Evolutionary conservation across 176 grass and related monocot species (phyloP).

Genomic region (Chloris gayana): DNA sequence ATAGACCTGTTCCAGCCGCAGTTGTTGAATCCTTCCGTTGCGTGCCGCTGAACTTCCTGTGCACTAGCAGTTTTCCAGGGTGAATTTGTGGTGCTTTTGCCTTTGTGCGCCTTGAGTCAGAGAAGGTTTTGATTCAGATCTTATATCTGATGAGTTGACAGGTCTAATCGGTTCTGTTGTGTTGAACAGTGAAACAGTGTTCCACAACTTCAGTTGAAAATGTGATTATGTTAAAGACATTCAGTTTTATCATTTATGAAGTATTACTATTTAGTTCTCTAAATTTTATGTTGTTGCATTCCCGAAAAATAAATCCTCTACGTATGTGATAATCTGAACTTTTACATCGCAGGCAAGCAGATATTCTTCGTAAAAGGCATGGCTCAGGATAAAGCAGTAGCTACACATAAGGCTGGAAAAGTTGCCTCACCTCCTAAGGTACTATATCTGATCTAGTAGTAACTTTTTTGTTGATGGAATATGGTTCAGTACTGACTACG

Average conservation of each 20-base stretch:
- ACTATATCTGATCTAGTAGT: slow-evolving; percentile 8
- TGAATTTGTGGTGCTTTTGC: neutral
- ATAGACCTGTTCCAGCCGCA: neutral
- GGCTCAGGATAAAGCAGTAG: slow-evolving; percentile 68
- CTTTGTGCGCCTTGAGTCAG: neutral
- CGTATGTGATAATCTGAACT: slow-evolving; percentile 7
- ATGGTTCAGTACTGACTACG: neutral
- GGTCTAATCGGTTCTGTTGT: neutral
- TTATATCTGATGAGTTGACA: slow-evolving; percentile 6
- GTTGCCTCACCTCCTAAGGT: slow-evolving; percentile 69
- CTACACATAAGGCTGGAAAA: slow-evolving; percentile 72
- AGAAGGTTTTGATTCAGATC: neutral
- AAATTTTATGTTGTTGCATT: neutral
- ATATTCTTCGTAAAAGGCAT: slow-evolving; percentile 28
- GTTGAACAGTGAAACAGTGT: neutral
- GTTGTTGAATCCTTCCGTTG: neutral
- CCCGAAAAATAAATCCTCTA: neutral
- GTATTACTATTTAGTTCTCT: slow-evolving; percentile 16
- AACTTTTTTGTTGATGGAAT: neutral
- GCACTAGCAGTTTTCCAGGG: neutral
- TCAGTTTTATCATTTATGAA: neutral
- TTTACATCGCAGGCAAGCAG: slow-evolving; percentile 30
- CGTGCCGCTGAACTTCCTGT: neutral
- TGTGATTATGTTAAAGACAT: neutral
- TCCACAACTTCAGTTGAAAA: neutral